These are phyloP conservation scores for Styphnolobium japonicum DNA, from an alignment of 306 rosid genomes.

Conservation along the genomic window DNA sequence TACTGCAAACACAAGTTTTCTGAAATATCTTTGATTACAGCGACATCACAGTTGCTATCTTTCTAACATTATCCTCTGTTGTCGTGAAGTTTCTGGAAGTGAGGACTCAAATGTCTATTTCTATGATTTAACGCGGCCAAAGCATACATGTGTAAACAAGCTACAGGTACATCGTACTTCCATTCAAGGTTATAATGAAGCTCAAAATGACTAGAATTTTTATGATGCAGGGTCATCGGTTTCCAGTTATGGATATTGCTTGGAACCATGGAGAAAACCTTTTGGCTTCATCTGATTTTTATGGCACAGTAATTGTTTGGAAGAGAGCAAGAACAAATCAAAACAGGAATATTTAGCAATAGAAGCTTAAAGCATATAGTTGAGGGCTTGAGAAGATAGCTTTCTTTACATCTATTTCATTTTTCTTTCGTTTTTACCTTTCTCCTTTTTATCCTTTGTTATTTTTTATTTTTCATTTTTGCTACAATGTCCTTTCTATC, in stretches of 20 bases:
- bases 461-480: background rate
- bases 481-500: background rate
- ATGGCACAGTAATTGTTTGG: constrained; percentile 92
- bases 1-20: background rate
- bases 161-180: constrained; percentile 64
- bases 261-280: constrained; percentile 96
- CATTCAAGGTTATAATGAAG: background rate
- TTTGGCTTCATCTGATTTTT: constrained; percentile 90
- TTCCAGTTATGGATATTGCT: constrained; percentile 84
- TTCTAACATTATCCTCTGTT: constrained; percentile 35
- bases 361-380: constrained; percentile 6
- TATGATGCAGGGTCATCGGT: constrained; percentile 84
- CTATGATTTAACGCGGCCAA: constrained; percentile 91
- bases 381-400: constrained; percentile 22
- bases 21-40: background rate
- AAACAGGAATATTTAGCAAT: constrained; percentile 19
- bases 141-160: constrained; percentile 94
- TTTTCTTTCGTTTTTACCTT: background rate
- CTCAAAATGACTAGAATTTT: constrained; percentile 26
- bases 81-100: constrained; percentile 79
- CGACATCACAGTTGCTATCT: background rate
- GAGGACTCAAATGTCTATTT: constrained; percentile 98
- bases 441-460: background rate
- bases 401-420: constrained; percentile 13
- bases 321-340: constrained; percentile 78